Conservation (phyloP, 345 rosid species). For the Ailanthus altissimus region DNA sequence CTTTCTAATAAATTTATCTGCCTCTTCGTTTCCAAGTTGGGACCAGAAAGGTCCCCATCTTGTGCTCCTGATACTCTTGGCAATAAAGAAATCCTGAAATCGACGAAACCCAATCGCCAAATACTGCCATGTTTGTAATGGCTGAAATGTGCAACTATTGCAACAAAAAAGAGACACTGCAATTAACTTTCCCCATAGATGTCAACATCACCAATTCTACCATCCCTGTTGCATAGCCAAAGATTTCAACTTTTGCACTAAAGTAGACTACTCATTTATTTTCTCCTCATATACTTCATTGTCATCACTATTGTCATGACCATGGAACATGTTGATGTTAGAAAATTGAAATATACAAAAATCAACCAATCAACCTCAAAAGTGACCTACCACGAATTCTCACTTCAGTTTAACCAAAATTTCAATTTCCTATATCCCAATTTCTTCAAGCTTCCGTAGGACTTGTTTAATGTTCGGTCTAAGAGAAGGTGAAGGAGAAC, state of each 20-base stretch:
- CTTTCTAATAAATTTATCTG: constrained; percentile 12
- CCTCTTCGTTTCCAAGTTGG: constrained; percentile 26
- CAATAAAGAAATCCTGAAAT: constrained; percentile 23
- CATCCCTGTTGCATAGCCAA: constrained; percentile 24
- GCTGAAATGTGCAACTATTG: constrained; percentile 9
- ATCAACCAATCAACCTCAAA: constrained; percentile 27
- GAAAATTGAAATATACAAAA: constrained; percentile 13
- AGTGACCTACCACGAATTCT: constrained; percentile 19
- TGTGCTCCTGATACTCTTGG: not conserved
- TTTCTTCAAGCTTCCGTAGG: constrained; percentile 68
- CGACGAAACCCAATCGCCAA: constrained; percentile 24
- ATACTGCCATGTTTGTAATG: constrained; percentile 18
- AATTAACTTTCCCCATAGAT: constrained; percentile 13
- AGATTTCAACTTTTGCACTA: constrained; percentile 11
- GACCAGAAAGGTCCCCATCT: constrained; percentile 27
- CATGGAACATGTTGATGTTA: not conserved
- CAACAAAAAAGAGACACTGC: constrained; percentile 4
- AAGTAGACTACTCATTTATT: constrained; percentile 3
- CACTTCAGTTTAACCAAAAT: constrained; percentile 12
- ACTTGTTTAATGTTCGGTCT: constrained; percentile 73
- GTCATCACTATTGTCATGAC: constrained; percentile 3
- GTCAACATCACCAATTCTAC: constrained; percentile 18
- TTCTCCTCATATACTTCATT: constrained; percentile 16
- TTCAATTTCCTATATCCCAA: constrained; percentile 36
- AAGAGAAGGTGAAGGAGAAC: constrained; percentile 84